These are phyloP conservation scores for Choiromyces venosus DNA, from an alignment of 495 filamentous ascomycete genomes.

Conservation along the genomic window DNA sequence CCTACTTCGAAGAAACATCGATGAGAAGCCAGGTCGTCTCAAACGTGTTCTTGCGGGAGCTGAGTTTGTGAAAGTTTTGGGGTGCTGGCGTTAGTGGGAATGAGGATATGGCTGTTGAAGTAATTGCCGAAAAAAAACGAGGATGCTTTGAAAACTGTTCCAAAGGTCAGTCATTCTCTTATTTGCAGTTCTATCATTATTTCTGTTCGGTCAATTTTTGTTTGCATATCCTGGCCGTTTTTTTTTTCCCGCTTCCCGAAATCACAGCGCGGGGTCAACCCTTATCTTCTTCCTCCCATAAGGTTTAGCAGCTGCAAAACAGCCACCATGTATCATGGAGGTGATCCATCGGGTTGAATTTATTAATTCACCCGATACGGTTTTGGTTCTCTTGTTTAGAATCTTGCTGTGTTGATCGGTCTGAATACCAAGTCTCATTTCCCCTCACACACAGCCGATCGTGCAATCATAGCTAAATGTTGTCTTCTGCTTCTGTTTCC, in stretches of 20 bases:
- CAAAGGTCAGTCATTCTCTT: constrained; percentile 28
- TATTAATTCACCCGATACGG: background rate
- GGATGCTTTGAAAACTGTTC: constrained; percentile 40
- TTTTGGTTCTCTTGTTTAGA: background rate
- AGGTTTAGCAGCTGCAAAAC: background rate
- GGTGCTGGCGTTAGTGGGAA: constrained; percentile 15
- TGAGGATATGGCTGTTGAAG: constrained; percentile 28
- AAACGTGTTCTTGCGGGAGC: constrained; percentile 29
- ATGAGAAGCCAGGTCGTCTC: constrained; percentile 28
- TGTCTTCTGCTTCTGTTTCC: background rate
- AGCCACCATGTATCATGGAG: background rate
- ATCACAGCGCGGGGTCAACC: background rate
- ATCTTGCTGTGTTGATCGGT: background rate
- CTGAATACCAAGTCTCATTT: background rate
- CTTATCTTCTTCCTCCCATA: background rate
- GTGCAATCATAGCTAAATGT: background rate
- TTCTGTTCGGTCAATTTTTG: constrained; percentile 4
- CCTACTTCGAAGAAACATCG: constrained; percentile 32
- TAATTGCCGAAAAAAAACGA: constrained; percentile 36
- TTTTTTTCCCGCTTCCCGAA: constrained; percentile 11
- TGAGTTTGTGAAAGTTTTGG: constrained; percentile 37
- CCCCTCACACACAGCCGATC: background rate
- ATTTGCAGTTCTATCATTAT: background rate
- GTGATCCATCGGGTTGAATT: constrained; percentile 1
- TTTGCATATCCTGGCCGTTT: background rate